These are phyloP conservation scores for Coemansia guatemalensis DNA, from an alignment of 192 early-diverging fungal species.

Conservation along the genomic window DNA sequence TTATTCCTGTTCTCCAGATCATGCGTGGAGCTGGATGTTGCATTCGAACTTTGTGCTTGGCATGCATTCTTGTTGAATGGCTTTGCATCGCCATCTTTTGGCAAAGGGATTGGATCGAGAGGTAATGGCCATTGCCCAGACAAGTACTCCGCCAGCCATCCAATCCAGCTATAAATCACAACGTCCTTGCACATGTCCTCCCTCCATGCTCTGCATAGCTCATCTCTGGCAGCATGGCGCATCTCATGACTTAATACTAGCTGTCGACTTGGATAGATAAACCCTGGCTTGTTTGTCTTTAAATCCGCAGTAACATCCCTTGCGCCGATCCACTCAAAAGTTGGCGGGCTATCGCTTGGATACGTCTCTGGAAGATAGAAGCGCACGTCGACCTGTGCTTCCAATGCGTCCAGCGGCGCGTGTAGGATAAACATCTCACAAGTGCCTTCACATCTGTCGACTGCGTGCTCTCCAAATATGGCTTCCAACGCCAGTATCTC, in stretches of 20 bases:
- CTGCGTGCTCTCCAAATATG: conserved; percentile 46
- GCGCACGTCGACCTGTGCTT: conserved; percentile 30
- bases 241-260: conserved; percentile 30
- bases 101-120: conserved; percentile 33
- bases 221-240: conserved; percentile 13
- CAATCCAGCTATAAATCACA: conserved; percentile 48
- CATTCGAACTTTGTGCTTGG: too few species aligned
- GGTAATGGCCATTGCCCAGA: conserved; percentile 36
- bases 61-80: background rate
- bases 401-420: conserved; percentile 24
- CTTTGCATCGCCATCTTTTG: conserved; percentile 21
- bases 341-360: conserved; percentile 37
- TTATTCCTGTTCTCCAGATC: background rate
- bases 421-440: conserved; percentile 30
- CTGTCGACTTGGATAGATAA: conserved; percentile 28
- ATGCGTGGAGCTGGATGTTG: too few species aligned
- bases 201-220: conserved; percentile 26
- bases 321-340: conserved; percentile 48
- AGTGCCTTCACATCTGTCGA: conserved; percentile 10
- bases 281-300: conserved; percentile 5
- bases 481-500: conserved; percentile 51
- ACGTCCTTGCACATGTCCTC: conserved; percentile 39
- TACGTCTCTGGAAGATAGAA: conserved; percentile 48
- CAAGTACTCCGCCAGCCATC: conserved; percentile 43
- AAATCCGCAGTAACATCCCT: conserved; percentile 12